Evolutionary conservation across 2,329 filamentous ascomycete species (phyloP).

Genomic region (Aspergillus chevalieri): DNA sequence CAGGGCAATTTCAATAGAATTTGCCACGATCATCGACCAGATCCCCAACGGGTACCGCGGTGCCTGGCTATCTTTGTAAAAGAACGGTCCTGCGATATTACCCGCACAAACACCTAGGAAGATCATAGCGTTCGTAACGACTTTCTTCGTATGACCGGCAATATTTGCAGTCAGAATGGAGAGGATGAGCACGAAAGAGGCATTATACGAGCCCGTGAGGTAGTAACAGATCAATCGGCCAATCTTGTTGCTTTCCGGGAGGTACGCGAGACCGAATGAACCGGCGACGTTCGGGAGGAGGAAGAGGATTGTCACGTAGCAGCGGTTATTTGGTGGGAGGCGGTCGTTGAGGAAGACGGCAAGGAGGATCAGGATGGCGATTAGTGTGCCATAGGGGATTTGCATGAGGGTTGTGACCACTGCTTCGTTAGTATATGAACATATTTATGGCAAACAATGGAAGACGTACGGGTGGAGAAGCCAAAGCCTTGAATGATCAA

Average conservation of each 20-base stretch:
- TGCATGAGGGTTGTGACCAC: conserved; percentile 31
- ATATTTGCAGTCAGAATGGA: conserved; percentile 25
- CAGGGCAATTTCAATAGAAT: conserved; percentile 13
- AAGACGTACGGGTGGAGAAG: conserved; percentile 33
- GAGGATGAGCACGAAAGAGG: conserved; percentile 23
- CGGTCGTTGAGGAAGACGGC: conserved; percentile 15
- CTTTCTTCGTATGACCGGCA: conserved; percentile 28
- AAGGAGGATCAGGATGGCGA: conserved; percentile 19
- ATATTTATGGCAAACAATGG: conserved; percentile 16
- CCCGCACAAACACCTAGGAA: conserved; percentile 20
- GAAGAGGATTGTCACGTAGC: conserved; percentile 14
- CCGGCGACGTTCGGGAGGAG: conserved; percentile 18
- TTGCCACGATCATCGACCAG: conserved; percentile 19
- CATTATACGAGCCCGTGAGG: conserved; percentile 23
- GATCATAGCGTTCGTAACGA: conserved; percentile 23
- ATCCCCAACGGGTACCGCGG: conserved; percentile 19
- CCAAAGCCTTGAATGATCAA: conserved; percentile 36
- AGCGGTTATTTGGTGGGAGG: conserved; percentile 16
- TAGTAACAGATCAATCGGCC: conserved; percentile 20
- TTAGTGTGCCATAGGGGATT: conserved; percentile 32
- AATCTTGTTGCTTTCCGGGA: conserved; percentile 9
- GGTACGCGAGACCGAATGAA: conserved; percentile 13
- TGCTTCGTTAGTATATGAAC: conserved; percentile 25
- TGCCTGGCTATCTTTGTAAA: conserved; percentile 21
- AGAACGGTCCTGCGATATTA: conserved; percentile 24